Percentiles rank a stretch among this genome's conserved stretches.
phyloP scores from a whole-genome alignment of 2,329 filamentous ascomycete species.

The Bisporella sp. region DNA sequence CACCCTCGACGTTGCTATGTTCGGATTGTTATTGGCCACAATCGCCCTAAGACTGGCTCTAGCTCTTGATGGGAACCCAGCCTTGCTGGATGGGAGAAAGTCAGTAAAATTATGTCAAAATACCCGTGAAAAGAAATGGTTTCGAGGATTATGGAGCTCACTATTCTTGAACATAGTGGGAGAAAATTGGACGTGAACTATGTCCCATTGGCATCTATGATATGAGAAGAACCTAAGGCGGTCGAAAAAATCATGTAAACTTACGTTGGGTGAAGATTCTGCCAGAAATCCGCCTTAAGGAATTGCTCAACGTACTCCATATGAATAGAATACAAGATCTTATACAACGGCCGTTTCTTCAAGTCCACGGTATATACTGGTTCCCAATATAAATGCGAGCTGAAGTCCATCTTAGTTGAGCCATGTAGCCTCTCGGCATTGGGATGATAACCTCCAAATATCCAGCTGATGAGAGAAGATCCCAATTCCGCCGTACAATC shows the following conservation, averaged over 20 bases:
- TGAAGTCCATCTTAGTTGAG: background rate
- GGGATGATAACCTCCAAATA: slow-evolving; percentile 19
- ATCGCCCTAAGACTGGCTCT: too few relatives aligned
- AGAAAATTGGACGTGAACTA: too few relatives aligned
- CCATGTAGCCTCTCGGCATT: background rate
- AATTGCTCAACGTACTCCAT: background rate
- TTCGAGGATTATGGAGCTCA: too few relatives aligned
- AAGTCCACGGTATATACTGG: background rate
- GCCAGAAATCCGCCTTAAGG: background rate
- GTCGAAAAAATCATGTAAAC: too few relatives aligned
- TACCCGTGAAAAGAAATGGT: too few relatives aligned
- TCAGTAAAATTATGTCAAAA: too few relatives aligned
- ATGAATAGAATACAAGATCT: background rate
- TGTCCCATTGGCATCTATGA: too few relatives aligned
- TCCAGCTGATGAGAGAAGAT: slow-evolving; percentile 14
- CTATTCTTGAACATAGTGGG: too few relatives aligned
- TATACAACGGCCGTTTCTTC: background rate
- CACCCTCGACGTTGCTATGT: background rate
- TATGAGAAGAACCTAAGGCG: too few relatives aligned
- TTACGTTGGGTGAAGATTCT: background rate
- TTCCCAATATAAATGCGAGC: background rate
- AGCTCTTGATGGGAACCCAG: too few relatives aligned
- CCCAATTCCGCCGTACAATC: slow-evolving; percentile 16
- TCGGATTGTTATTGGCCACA: too few relatives aligned
- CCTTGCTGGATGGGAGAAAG: too few relatives aligned